Percentiles rank a stretch among this genome's conserved stretches.
phyloP scores from a whole-genome alignment of 768 basidiomycete species.

The Botryobasidium botryosum region DNA sequence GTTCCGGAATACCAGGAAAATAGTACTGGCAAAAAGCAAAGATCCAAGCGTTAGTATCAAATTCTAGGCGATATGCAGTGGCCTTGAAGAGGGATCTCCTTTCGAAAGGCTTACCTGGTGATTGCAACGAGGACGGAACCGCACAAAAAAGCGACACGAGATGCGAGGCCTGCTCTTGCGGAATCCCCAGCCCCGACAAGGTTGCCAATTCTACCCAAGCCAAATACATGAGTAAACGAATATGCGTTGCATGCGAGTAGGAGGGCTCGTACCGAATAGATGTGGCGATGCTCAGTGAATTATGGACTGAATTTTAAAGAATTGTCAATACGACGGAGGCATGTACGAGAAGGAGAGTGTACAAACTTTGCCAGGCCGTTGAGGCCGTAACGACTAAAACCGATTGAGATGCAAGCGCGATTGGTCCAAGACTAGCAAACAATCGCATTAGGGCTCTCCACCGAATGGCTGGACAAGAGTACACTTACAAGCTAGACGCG shows the following conservation, averaged over 20 bases:
- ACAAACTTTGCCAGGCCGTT: constrained; percentile 69
- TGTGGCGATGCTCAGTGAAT: background rate
- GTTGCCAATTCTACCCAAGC: constrained; percentile 53
- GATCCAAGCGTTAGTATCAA: background rate
- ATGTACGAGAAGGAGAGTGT: constrained; percentile 65
- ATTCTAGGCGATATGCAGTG: background rate
- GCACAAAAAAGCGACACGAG: constrained; percentile 46
- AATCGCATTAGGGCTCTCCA: constrained; percentile 2
- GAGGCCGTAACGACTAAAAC: constrained; percentile 64
- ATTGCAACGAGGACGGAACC: background rate
- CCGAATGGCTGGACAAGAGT: background rate
- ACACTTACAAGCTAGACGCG: constrained; percentile 34
- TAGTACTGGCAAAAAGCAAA: constrained; percentile 20
- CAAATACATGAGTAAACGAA: background rate
- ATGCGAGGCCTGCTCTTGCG: constrained; percentile 50
- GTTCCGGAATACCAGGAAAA: constrained; percentile 43
- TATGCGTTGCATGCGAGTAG: background rate
- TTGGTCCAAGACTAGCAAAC: constrained; percentile 48
- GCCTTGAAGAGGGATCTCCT: too few species aligned
- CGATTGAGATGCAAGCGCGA: constrained; percentile 73
- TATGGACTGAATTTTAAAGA: background rate
- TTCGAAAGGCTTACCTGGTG: too few species aligned
- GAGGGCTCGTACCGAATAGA: background rate
- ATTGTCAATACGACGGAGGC: constrained; percentile 57
- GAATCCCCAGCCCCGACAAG: constrained; percentile 68